phyloP scores from a whole-genome alignment of 352 stramenopile genomes.

The Halophytophthora batemanensis region DNA sequence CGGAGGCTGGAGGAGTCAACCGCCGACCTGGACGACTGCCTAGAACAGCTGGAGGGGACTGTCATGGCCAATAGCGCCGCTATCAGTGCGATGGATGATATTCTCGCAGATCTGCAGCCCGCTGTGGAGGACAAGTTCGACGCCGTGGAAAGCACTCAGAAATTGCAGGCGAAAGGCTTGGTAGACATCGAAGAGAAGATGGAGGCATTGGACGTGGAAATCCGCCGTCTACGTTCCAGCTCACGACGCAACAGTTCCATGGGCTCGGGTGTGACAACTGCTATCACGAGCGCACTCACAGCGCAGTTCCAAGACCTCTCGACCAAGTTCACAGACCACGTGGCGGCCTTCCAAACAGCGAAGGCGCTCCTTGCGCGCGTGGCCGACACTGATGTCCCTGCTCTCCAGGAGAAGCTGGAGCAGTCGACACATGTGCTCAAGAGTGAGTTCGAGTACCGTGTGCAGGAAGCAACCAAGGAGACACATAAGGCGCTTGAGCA shows the following conservation, averaged over 20 bases:
- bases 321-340: conserved; percentile 24
- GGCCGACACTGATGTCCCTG: conserved; percentile 36
- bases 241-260: conserved; percentile 35
- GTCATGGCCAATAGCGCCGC: conserved; percentile 36
- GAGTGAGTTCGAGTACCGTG: conserved; percentile 40
- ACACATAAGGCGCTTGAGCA: conserved; percentile 30
- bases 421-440: conserved; percentile 39
- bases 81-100: conserved; percentile 35
- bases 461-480: conserved; percentile 35
- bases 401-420: conserved; percentile 35
- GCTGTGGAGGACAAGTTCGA: conserved; percentile 36
- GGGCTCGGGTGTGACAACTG: conserved; percentile 17
- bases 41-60: conserved; percentile 42
- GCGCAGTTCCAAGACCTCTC: conserved; percentile 42
- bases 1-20: conserved; percentile 55
- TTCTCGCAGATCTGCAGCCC: conserved; percentile 32
- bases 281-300: conserved; percentile 23
- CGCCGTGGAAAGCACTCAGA: conserved; percentile 40
- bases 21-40: conserved; percentile 42
- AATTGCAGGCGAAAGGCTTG: conserved; percentile 38
- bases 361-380: conserved; percentile 32
- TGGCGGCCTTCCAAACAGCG: conserved; percentile 22
- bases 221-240: conserved; percentile 43
- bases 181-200: conserved; percentile 60
- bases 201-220: conserved; percentile 46